Evolutionary conservation across 768 basidiomycete genomes (phyloP), one percentile per base, ranked within the genome.

Genomic region (Fomitopsis pulvina): DNA sequence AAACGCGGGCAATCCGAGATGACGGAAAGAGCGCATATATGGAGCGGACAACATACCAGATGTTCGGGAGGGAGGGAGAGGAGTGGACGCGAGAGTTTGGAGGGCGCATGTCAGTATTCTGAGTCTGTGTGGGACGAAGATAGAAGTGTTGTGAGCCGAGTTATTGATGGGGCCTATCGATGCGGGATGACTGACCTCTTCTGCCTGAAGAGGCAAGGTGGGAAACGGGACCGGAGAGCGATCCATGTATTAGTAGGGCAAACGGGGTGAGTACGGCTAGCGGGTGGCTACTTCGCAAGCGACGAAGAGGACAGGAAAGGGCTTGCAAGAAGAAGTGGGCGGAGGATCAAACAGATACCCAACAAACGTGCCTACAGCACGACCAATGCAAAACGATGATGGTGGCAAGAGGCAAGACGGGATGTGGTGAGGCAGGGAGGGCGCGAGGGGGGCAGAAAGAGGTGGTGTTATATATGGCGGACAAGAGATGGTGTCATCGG

Each of bases 1-100:
- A 43, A 43, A 43, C 5, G 27, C 16, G 9, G 27, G n/a, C 12
- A 12, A 28, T 28, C 7, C n/a, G 43, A 18, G 25, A 7, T 4
- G n/a, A n/a, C n/a, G n/a, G n/a, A n/a, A n/a, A n/a, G 3, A 16
- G 37, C 37, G 18, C 22, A 48, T 40, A 20, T 16, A 43, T 49
- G 47, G 27, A 43, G 49, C 48, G 26, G 51, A 57, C 52, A 51
- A 62, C 72, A 51, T 42, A 83, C 83, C 81, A 78, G 54, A 86
- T 71, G 61, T 85, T 85, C 8, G 85, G 85, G 57, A 85, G 71
- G 11, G 85, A 86, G 8, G 83, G 83, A 4, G 83, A 61, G 21
- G 63, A 63, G 45, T 66, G 64, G 38, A 65, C 48, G 42, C 64
- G 64, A 12, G 52, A 34, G 34, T 52, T 47, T 5, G 50, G 28